Evolutionary conservation across 768 basidiomycete species (phyloP).

Genomic region (Tephrocybe sp.): DNA sequence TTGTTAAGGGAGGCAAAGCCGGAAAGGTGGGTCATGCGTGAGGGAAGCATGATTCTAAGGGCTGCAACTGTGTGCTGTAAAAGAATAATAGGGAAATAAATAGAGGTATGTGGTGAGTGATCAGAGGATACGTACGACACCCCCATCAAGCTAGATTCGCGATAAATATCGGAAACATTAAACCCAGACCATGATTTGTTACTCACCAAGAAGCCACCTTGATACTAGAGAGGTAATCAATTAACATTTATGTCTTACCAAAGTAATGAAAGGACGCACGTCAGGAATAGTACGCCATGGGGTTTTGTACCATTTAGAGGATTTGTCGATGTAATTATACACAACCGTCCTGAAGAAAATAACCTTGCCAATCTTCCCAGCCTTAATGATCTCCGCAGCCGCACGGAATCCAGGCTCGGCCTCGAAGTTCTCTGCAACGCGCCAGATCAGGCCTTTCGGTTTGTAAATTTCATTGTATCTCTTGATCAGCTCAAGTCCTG

Average conservation of each 20-base stretch:
- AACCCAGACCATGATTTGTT: not conserved
- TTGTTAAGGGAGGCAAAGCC: conserved; percentile 68
- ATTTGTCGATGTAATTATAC: conserved; percentile 53
- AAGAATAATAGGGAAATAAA: conserved; percentile 4
- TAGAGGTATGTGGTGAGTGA: not conserved
- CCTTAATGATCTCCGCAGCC: conserved; percentile 46
- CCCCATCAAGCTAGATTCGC: conserved; percentile 62
- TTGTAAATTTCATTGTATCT: conserved; percentile 64
- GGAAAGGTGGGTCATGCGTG: conserved; percentile 51
- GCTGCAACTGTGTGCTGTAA: conserved; percentile 64
- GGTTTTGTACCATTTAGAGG: conserved; percentile 76
- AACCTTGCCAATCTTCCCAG: conserved; percentile 71
- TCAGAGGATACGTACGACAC: conserved; percentile 49
- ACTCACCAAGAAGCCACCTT: conserved; percentile 80
- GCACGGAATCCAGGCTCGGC: conserved; percentile 55
- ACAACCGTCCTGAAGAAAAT: conserved; percentile 59
- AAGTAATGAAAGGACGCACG: conserved; percentile 36
- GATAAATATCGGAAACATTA: conserved; percentile 4
- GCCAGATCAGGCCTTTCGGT: conserved; percentile 70
- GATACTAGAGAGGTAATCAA: conserved; percentile 42
- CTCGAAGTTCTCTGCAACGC: conserved; percentile 78
- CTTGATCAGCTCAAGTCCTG: conserved; percentile 61
- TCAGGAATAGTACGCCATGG: conserved; percentile 83
- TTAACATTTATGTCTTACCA: not conserved
- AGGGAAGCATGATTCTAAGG: conserved; percentile 57